Conservation (phyloP, 2,329 filamentous ascomycete species). For the Helotiales sp. region DNA sequence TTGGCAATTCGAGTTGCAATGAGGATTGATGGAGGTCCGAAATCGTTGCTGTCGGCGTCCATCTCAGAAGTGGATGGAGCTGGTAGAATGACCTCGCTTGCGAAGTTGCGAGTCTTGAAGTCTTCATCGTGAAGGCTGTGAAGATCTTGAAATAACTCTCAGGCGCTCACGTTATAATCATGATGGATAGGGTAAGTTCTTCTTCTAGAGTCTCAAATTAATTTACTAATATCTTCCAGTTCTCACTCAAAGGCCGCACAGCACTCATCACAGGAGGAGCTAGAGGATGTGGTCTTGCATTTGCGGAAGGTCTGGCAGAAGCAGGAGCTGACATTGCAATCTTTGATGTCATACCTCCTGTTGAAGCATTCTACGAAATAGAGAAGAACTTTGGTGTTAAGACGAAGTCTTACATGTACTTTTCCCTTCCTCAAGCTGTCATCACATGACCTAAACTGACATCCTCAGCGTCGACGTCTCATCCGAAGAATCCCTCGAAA, state of each 20-base stretch:
- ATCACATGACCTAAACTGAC: neutral
- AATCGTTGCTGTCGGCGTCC: neutral
- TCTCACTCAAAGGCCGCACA: slow-evolving; percentile 46
- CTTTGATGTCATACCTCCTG: slow-evolving; percentile 46
- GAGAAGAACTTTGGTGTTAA: slow-evolving; percentile 43
- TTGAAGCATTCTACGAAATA: slow-evolving; percentile 41
- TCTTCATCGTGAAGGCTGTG: neutral
- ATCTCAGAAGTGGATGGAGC: too few species aligned
- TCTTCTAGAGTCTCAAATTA: neutral
- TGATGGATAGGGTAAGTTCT: slow-evolving; percentile 8
- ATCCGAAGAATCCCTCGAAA: slow-evolving; percentile 31
- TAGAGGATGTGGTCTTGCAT: slow-evolving; percentile 45
- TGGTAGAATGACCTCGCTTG: neutral
- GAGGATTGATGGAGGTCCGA: neutral
- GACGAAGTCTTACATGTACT: slow-evolving; percentile 39
- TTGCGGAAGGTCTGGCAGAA: slow-evolving; percentile 45
- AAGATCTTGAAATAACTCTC: neutral
- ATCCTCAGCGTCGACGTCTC: slow-evolving; percentile 39
- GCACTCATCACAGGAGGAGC: slow-evolving; percentile 49
- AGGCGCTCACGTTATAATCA: neutral
- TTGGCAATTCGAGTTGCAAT: neutral
- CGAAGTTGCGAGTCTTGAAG: too few species aligned
- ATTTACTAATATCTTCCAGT: slow-evolving; percentile 23
- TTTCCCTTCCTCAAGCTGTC: neutral
- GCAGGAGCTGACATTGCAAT: slow-evolving; percentile 45